Conservation (phyloP, 1,284 basidiomycete genomes). For the Earliella scabrosa region DNA sequence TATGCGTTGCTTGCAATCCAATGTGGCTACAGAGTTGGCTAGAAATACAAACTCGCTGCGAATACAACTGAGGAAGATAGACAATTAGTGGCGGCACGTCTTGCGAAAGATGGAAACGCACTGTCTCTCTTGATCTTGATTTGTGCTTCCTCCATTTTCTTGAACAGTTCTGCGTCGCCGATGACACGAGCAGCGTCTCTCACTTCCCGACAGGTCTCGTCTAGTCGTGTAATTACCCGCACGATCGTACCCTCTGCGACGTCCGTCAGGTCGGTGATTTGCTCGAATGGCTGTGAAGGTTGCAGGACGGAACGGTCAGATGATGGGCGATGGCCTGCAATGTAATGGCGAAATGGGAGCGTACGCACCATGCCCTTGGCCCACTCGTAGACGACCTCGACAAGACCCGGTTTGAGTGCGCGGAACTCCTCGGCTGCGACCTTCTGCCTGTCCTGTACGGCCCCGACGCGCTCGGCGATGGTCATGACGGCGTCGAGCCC, state of each 20-base stretch:
- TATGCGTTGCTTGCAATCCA: too few relatives aligned
- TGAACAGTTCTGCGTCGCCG: slow-evolving; percentile 93
- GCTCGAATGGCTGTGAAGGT: slow-evolving; percentile 81
- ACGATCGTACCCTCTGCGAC: slow-evolving; percentile 98
- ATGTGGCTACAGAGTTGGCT: slow-evolving; percentile 31
- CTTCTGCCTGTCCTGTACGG: slow-evolving; percentile 80
- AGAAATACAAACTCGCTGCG: slow-evolving; percentile 88
- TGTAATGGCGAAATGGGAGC: too few relatives aligned
- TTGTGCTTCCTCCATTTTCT: slow-evolving; percentile 98
- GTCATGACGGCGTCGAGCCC: slow-evolving; percentile 81
- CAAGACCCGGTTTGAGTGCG: slow-evolving; percentile 86
- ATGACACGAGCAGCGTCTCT: slow-evolving; percentile 97
- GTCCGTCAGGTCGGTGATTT: slow-evolving; percentile 93
- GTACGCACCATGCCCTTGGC: slow-evolving; percentile 90
- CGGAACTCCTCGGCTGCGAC: slow-evolving; percentile 81
- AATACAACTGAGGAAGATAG: slow-evolving; percentile 66
- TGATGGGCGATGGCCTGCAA: too few relatives aligned
- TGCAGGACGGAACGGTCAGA: too few relatives aligned
- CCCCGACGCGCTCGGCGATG: slow-evolving; percentile 85
- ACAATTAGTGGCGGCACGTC: neutral
- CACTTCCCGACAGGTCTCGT: slow-evolving; percentile 97
- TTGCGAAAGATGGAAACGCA: slow-evolving; percentile 45
- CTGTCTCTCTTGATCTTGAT: slow-evolving; percentile 93
- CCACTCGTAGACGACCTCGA: slow-evolving; percentile 99
- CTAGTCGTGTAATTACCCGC: slow-evolving; percentile 92